Evolutionary conservation across 306 rosid genomes (phyloP), one percentile per base, ranked within the genome.

Genomic region (Spatholobus suberectus): DNA sequence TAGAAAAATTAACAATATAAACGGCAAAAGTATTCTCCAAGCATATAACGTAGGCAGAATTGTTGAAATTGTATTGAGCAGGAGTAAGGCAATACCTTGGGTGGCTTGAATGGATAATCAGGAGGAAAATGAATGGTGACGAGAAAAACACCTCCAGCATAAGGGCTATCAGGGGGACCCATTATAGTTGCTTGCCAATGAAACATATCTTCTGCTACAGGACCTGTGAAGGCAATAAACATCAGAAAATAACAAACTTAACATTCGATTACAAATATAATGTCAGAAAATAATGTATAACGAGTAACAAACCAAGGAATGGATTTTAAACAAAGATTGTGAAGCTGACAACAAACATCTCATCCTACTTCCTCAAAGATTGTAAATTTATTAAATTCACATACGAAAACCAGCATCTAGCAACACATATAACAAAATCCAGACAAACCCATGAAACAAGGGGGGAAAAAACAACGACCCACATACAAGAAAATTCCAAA

Each of bases 171-270:
- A 18, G 93, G 89, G 68, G 97, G 96, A 11, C 97, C 96, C 93
- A 93, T 93, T 65, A 91, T 91, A 2, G 97, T 93, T 59, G 96
- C 97, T 88, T 93, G 97, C 97, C 96, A 93, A 75, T 91, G 96
- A 85, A 93, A 91, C 93, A 93, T 90, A 81, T 93, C 96, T 87
- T 93, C 96, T 58, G 93, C 97, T 38, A 91, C 96, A 17, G 96
- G 97, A 52, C 96, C 96, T 91, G 87, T 55, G 77, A 57, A 69
- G 58, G 78, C n/a, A 17, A 83, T 59, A 17, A 74, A 52, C 40
- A 83, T 23, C 69, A 66, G 24, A 44, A 59, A 32, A 20, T 8
- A 68, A 17, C 54, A 49, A 37, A 38, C 8, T 35, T 17, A 44
- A 20, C 46, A 75, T 43, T 73, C 27, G 27, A 46, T 68, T 68